Percentiles rank a stretch among this genome's conserved stretches.
Evolutionary conservation across 139 green algal genomes (phyloP).

Genomic region (Ettlia oleoabundans): DNA sequence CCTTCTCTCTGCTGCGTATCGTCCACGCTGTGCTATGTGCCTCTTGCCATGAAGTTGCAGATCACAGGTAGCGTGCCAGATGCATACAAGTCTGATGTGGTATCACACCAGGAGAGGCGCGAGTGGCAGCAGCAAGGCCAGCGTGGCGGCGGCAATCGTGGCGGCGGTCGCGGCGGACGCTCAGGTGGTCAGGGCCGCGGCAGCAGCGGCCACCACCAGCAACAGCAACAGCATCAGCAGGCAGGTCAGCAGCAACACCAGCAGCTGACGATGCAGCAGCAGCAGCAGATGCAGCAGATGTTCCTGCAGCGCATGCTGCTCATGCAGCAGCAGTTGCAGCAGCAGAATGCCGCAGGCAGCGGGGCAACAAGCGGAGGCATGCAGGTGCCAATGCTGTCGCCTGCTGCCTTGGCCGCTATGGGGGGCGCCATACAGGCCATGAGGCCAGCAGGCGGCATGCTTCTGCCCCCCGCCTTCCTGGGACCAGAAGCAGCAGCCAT

Average conservation of each 20-base stretch:
- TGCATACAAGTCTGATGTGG: background rate
- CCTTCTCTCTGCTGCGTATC: too few species aligned
- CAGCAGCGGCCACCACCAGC: background rate
- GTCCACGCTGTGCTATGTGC: background rate
- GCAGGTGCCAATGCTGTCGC: background rate
- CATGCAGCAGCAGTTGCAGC: constrained; percentile 15
- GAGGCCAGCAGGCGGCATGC: background rate
- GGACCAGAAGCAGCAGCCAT: background rate
- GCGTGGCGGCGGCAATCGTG: background rate
- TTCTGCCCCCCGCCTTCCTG: background rate
- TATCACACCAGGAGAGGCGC: background rate
- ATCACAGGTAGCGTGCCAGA: background rate
- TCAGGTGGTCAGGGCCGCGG: background rate
- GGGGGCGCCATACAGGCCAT: background rate
- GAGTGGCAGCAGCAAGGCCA: constrained; percentile 9
- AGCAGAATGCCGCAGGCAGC: background rate
- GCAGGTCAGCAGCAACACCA: background rate
- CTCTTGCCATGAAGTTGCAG: background rate
- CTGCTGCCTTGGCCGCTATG: background rate
- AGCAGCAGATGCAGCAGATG: constrained; percentile 20
- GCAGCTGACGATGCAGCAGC: constrained; percentile 10
- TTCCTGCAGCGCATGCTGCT: constrained; percentile 20
- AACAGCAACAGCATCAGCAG: background rate
- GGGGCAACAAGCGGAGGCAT: background rate
- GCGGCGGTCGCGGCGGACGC: background rate